These are phyloP conservation scores for Penicillium cosmopolitanum DNA, from an alignment of 495 filamentous ascomycete species.

Conservation along the genomic window DNA sequence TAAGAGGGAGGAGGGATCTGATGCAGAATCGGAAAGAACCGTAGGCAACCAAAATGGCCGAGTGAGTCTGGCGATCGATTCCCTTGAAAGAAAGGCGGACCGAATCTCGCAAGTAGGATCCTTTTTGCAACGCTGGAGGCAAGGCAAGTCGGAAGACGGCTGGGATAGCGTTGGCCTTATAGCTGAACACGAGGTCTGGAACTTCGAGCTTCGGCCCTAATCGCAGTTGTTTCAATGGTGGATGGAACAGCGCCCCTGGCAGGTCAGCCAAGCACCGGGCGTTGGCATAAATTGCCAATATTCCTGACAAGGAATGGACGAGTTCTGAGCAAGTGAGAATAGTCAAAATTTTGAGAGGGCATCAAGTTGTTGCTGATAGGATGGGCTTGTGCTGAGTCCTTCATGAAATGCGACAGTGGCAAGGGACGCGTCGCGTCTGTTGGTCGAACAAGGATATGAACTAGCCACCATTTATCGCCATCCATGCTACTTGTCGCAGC, in stretches of 20 bases:
- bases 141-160: slow-evolving; percentile 34
- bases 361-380: slow-evolving; percentile 33
- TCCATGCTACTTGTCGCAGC: slow-evolving; percentile 69
- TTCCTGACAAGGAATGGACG: slow-evolving; percentile 43
- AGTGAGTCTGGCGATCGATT: slow-evolving; percentile 37
- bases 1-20: slow-evolving; percentile 29
- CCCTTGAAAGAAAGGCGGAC: slow-evolving; percentile 47
- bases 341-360: slow-evolving; percentile 23
- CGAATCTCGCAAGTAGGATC: slow-evolving; percentile 38
- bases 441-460: slow-evolving; percentile 62
- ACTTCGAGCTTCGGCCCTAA: slow-evolving; percentile 35
- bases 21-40: slow-evolving; percentile 35
- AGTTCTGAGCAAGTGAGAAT: slow-evolving; percentile 42
- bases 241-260: slow-evolving; percentile 34
- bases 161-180: slow-evolving; percentile 38
- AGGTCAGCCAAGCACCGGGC: slow-evolving; percentile 42
- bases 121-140: slow-evolving; percentile 32
- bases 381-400: slow-evolving; percentile 30
- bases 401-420: slow-evolving; percentile 10
- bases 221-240: slow-evolving; percentile 39
- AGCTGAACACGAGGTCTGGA: slow-evolving; percentile 43
- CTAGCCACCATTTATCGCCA: slow-evolving; percentile 77
- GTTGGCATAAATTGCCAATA: slow-evolving; percentile 47
- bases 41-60: slow-evolving; percentile 45
- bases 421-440: slow-evolving; percentile 16